These are phyloP conservation scores for Verbena officinalis DNA, from an alignment of 257 asterid species.

Conservation along the genomic window DNA sequence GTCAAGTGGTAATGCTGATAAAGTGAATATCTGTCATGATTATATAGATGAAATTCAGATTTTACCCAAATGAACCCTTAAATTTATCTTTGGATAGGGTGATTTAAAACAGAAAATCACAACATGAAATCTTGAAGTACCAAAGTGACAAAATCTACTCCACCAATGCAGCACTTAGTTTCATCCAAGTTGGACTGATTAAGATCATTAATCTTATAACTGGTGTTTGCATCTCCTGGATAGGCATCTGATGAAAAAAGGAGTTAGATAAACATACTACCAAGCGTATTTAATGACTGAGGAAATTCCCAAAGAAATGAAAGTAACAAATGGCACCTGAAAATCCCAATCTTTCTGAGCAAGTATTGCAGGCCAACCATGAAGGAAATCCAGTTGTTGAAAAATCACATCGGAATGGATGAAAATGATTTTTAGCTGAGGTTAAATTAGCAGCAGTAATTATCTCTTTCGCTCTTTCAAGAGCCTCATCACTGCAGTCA, in stretches of 20 bases:
- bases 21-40: conserved; percentile 78
- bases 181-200: conserved; percentile 37
- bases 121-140: conserved; percentile 44
- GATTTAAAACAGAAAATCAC: background rate
- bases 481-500: conserved; percentile 89
- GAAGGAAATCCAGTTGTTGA: conserved; percentile 62
- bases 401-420: conserved; percentile 75
- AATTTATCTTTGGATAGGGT: background rate
- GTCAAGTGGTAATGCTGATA: conserved; percentile 78
- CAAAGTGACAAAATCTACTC: conserved; percentile 79
- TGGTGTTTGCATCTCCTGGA: conserved; percentile 43
- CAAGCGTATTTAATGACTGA: conserved; percentile 7
- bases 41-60: conserved; percentile 26
- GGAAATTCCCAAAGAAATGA: background rate
- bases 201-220: conserved; percentile 25
- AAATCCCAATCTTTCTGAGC: conserved; percentile 39
- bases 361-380: conserved; percentile 70
- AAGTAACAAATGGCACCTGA: conserved; percentile 42
- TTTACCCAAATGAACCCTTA: background rate
- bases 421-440: conserved; percentile 51
- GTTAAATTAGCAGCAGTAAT: conserved; percentile 49
- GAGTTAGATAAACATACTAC: background rate
- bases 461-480: conserved; percentile 71
- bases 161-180: conserved; percentile 64
- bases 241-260: conserved; percentile 20